Evolutionary conservation across 108 stramenopile genomes (phyloP).

Genomic region (Ochromonas danica): DNA sequence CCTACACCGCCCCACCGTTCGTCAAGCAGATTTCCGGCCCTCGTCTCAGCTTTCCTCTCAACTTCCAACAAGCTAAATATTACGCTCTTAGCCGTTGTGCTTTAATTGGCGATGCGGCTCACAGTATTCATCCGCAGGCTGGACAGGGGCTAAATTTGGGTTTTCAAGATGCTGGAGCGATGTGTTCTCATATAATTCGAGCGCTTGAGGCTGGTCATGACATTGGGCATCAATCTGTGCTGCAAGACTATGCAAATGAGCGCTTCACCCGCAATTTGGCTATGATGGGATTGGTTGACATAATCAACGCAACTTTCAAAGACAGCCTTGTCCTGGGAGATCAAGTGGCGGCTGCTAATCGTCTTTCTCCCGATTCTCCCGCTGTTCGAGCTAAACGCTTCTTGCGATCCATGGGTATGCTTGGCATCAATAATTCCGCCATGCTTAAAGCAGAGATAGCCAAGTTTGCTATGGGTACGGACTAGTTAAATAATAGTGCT

Average conservation of each 20-base stretch:
- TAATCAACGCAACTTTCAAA: neutral
- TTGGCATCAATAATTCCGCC: neutral
- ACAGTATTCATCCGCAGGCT: conserved; percentile 94
- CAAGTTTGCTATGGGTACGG: conserved; percentile 15
- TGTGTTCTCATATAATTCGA: conserved; percentile 42
- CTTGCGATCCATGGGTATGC: neutral
- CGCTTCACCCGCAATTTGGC: neutral
- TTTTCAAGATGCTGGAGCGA: conserved; percentile 70
- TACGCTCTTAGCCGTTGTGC: conserved; percentile 44
- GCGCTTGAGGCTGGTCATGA: conserved; percentile 38
- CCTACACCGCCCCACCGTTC: neutral
- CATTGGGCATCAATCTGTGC: conserved; percentile 29
- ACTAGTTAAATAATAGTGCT: no score
- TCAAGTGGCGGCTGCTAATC: neutral
- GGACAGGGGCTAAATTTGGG: conserved; percentile 95
- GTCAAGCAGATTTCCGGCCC: neutral
- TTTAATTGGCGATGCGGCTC: conserved; percentile 89
- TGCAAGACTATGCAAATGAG: conserved; percentile 42
- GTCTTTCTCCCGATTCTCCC: neutral
- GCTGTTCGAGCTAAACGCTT: neutral
- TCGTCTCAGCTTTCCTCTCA: conserved; percentile 7
- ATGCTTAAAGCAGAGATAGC: neutral
- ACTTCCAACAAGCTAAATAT: conserved; percentile 16
- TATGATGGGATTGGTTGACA: neutral
- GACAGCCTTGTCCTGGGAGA: neutral